phyloP scores from a whole-genome alignment of 768 basidiomycete species.

The Asterophora parasitica region DNA sequence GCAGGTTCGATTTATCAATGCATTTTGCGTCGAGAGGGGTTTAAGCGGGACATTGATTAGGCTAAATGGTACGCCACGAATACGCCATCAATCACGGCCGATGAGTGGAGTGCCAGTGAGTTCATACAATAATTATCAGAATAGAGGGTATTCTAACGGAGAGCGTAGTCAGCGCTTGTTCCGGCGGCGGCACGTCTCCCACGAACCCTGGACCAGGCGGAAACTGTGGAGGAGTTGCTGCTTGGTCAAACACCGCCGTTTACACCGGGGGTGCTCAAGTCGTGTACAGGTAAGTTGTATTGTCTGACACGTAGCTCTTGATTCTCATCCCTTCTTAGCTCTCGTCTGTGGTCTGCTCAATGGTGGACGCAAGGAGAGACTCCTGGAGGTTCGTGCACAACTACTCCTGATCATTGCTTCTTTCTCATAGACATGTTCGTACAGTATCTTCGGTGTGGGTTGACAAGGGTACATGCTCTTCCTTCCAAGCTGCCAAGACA shows the following conservation, averaged over 20 bases:
- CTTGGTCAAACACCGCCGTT: slow-evolving; percentile 43
- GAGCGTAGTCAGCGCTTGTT: slow-evolving; percentile 50
- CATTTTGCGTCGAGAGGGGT: not conserved
- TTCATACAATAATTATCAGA: slow-evolving; percentile 1
- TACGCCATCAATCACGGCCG: slow-evolving; percentile 44
- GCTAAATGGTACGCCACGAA: slow-evolving; percentile 56
- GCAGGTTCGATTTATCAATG: slow-evolving; percentile 37
- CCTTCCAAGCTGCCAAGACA: slow-evolving; percentile 18
- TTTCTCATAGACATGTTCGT: not conserved
- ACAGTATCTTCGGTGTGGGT: slow-evolving; percentile 50
- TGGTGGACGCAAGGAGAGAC: slow-evolving; percentile 60
- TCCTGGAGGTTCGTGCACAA: slow-evolving; percentile 39
- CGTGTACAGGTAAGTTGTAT: slow-evolving; percentile 40
- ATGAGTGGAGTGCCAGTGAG: slow-evolving; percentile 66
- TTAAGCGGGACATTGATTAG: slow-evolving; percentile 29
- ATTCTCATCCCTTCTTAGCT: slow-evolving; percentile 20
- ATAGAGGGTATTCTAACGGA: not conserved
- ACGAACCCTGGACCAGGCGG: slow-evolving; percentile 20
- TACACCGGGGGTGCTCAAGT: slow-evolving; percentile 52
- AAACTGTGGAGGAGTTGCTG: slow-evolving; percentile 42
- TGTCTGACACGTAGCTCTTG: slow-evolving; percentile 3
- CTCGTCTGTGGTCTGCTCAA: slow-evolving; percentile 42
- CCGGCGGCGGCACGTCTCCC: slow-evolving; percentile 23
- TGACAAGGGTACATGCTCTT: slow-evolving; percentile 49
- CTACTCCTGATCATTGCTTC: slow-evolving; percentile 2